Percentiles rank a stretch among this genome's conserved stretches.
phyloP scores from a whole-genome alignment of 2,329 filamentous ascomycete genomes.

The Cordyceps tenuipes region DNA sequence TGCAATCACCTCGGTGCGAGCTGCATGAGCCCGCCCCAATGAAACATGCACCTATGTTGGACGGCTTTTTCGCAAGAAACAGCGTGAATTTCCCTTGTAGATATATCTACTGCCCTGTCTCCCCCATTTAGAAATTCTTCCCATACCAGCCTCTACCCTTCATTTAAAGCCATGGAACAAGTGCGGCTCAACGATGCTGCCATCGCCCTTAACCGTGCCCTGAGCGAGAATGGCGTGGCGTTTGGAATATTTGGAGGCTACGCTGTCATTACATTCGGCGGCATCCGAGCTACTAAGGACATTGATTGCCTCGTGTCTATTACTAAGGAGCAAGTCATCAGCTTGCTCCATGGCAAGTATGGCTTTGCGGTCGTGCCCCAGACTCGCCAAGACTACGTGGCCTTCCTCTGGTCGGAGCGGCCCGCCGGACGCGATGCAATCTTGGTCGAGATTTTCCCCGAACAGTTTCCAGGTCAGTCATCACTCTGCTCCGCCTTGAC shows the following conservation, averaged over 20 bases:
- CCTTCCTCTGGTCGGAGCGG: neutral
- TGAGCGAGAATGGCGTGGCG: constrained; percentile 1
- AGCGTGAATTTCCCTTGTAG: no score
- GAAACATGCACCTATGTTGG: no score
- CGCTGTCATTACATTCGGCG: neutral
- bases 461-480: neutral
- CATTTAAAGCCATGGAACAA: constrained; percentile 3
- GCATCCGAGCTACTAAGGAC: constrained; percentile 7
- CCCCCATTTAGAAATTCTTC: no score
- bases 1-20: no score
- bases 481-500: neutral
- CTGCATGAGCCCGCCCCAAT: no score
- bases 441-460: neutral
- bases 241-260: constrained; percentile 5
- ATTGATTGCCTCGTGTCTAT: constrained; percentile 7
- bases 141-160: no score
- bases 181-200: constrained; percentile 12
- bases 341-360: constrained; percentile 1
- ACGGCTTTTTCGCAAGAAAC: no score
- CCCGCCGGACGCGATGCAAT: neutral
- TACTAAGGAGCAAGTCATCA: constrained; percentile 1
- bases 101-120: no score
- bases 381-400: constrained; percentile 1
- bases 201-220: constrained; percentile 7
- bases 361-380: constrained; percentile 7